A percentile compares a stretch with the other conserved stretches of the same genome.
Evolutionary conservation across 2,329 filamentous ascomycete species (phyloP).

Genomic region (Alternaria conjuncta): DNA sequence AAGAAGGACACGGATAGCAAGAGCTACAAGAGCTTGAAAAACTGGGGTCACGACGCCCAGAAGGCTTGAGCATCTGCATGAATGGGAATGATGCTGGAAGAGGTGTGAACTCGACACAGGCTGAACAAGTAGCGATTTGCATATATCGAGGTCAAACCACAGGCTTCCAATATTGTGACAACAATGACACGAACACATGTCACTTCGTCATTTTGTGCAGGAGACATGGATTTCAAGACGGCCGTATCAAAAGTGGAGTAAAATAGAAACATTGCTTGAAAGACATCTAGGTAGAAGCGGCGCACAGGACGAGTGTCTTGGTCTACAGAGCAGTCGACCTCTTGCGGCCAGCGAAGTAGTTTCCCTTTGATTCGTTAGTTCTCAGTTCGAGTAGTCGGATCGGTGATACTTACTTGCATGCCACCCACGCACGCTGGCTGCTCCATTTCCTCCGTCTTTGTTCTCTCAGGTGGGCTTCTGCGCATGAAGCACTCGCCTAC

Average conservation of each 20-base stretch:
- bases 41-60: constrained; percentile 47
- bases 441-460: constrained; percentile 9
- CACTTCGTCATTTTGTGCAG: neutral
- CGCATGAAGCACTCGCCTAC: constrained; percentile 72
- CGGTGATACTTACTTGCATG: neutral
- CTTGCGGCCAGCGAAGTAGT: neutral
- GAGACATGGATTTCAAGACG: neutral
- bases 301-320: neutral
- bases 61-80: constrained; percentile 23
- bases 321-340: neutral
- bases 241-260: neutral
- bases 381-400: neutral
- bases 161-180: neutral
- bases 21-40: constrained; percentile 56
- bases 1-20: constrained; percentile 64
- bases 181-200: neutral
- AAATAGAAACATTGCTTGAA: neutral
- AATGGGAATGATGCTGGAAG: neutral
- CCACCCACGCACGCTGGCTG: neutral
- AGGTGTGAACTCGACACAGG: neutral
- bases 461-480: constrained; percentile 23
- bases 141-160: neutral
- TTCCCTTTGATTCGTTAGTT: neutral
- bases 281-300: neutral
- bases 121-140: neutral